Conservation (phyloP, 2,329 filamentous ascomycete species). For the Coniochaeta prunicola region DNA sequence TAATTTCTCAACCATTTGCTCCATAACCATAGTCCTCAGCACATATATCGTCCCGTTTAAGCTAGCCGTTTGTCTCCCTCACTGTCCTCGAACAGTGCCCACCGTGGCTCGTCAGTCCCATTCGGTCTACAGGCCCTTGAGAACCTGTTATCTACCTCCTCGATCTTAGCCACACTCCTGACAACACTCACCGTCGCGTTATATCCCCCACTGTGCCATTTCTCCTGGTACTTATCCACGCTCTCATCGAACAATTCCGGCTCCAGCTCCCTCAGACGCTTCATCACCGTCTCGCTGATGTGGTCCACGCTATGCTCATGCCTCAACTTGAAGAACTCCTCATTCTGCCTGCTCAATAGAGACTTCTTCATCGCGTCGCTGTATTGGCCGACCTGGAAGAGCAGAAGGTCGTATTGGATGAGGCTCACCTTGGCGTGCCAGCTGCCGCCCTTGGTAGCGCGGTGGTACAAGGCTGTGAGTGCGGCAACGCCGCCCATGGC, state of each 20-base stretch:
- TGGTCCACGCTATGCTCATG: conserved; percentile 60
- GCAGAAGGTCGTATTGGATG: conserved; percentile 60
- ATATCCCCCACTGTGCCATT: neutral
- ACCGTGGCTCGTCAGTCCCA: neutral
- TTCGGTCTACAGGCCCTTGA: neutral
- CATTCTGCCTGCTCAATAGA: conserved; percentile 39
- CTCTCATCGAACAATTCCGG: conserved; percentile 42
- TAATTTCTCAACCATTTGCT: neutral
- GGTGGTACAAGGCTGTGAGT: conserved; percentile 54
- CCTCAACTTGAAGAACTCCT: conserved; percentile 47
- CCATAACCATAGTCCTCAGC: neutral
- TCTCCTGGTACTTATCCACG: conserved; percentile 22
- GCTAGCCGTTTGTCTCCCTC: neutral
- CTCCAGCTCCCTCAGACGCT: conserved; percentile 42
- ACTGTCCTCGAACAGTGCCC: neutral
- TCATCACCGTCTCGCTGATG: conserved; percentile 52
- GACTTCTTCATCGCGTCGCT: conserved; percentile 41
- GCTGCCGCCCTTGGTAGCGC: conserved; percentile 56
- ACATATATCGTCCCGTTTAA: neutral
- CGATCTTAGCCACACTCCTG: neutral
- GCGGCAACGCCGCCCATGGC: conserved; percentile 65
- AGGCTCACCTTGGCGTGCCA: conserved; percentile 59
- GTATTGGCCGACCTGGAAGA: conserved; percentile 55
- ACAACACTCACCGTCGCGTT: neutral
- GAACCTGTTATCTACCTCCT: neutral